Evolutionary conservation across 768 basidiomycete species (phyloP).

Genomic region (Tricholoma flavovirens): DNA sequence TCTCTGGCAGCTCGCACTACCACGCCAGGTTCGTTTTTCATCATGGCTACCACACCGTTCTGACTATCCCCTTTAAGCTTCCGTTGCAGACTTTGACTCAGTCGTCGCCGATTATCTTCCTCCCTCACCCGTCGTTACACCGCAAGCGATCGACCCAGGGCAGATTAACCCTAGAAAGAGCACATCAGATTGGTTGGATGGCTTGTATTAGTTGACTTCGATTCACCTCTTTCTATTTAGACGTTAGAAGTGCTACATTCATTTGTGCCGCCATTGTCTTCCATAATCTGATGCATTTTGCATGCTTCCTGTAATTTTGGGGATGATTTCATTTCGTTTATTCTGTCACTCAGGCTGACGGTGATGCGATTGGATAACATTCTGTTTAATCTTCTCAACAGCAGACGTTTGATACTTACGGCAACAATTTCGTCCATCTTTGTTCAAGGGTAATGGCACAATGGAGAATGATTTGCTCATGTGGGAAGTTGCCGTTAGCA

Average conservation of each 20-base stretch:
- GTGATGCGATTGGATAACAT: not conserved
- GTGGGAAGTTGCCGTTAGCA: not conserved
- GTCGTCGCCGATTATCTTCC: conserved; percentile 71
- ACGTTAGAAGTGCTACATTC: not conserved
- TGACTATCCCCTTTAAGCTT: conserved; percentile 20
- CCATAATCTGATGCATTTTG: not conserved
- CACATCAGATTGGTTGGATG: conserved; percentile 35
- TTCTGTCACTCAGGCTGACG: not conserved
- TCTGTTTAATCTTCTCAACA: not conserved
- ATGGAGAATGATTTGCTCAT: too few species aligned
- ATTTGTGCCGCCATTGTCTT: not conserved
- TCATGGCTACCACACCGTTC: conserved; percentile 3
- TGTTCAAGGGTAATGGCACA: not conserved
- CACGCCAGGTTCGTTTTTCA: conserved; percentile 31
- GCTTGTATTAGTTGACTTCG: conserved; percentile 28
- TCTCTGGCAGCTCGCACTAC: conserved; percentile 45
- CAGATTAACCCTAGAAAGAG: conserved; percentile 13
- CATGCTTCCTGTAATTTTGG: not conserved
- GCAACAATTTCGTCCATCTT: not conserved
- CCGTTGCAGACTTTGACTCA: conserved; percentile 60
- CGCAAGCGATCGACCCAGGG: conserved; percentile 16
- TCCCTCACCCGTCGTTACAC: conserved; percentile 11
- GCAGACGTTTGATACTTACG: not conserved
- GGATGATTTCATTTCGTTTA: too few species aligned
- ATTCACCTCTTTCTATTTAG: conserved; percentile 2